A percentile compares a stretch with the other conserved stretches of the same genome.
Evolutionary conservation across 768 basidiomycete genomes (phyloP).

Genomic region (Suillus decipiens): DNA sequence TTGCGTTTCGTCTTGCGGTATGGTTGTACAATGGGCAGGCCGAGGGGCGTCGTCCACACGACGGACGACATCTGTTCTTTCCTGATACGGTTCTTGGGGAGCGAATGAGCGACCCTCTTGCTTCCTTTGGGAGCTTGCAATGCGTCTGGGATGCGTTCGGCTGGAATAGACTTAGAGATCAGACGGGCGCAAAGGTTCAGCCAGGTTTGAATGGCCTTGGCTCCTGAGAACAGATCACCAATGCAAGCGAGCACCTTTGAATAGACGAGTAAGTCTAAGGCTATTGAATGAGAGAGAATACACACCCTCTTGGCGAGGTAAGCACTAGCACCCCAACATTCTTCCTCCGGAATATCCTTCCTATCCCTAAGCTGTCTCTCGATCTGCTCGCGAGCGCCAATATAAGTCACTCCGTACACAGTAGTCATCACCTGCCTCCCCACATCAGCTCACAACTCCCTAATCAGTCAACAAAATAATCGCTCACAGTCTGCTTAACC

Average conservation of each 20-base stretch:
- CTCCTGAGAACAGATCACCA: constrained; percentile 91
- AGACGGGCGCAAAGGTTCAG: constrained; percentile 80
- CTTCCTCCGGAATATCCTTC: constrained; percentile 68
- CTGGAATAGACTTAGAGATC: constrained; percentile 84
- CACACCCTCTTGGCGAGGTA: constrained; percentile 79
- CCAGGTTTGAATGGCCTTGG: constrained; percentile 90
- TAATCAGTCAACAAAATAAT: not conserved
- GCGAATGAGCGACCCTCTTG: constrained; percentile 23
- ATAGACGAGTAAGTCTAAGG: not conserved
- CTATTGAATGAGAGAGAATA: not conserved
- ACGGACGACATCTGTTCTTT: constrained; percentile 96
- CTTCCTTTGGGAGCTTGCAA: constrained; percentile 19
- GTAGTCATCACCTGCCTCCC: constrained; percentile 88
- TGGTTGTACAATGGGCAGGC: constrained; percentile 93
- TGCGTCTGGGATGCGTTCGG: constrained; percentile 57
- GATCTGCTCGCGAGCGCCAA: constrained; percentile 95
- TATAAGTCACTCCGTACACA: constrained; percentile 95
- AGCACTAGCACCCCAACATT: constrained; percentile 70
- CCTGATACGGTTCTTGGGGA: constrained; percentile 43
- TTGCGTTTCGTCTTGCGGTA: constrained; percentile 83
- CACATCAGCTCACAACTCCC: not conserved
- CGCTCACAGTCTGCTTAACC: constrained; percentile 91
- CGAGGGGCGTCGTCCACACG: constrained; percentile 96
- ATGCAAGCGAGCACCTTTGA: constrained; percentile 74
- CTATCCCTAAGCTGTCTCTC: constrained; percentile 82